These are phyloP conservation scores for Pichia terricola DNA, from an alignment of 1,139 yeast genomes.

Conservation along the genomic window DNA sequence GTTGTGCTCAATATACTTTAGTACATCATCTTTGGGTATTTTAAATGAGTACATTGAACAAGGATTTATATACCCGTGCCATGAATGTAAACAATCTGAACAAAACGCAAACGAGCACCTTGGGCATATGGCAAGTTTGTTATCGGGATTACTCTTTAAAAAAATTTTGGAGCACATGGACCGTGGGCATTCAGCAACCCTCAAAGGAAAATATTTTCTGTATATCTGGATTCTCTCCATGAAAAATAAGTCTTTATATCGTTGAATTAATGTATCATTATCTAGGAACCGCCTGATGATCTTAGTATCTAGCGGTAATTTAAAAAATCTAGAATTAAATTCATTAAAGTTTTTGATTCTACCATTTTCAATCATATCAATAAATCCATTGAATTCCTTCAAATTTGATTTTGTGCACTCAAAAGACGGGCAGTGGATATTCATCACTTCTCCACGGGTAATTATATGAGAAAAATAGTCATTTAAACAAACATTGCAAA, in stretches of 20 bases:
- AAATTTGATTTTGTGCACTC: conserved; percentile 30
- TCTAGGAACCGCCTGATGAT: conserved; percentile 22
- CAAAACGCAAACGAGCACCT: no score
- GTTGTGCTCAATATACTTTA: no score
- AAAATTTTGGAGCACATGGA: no score
- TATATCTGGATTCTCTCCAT: no score
- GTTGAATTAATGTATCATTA: conserved; percentile 21
- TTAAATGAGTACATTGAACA: no score
- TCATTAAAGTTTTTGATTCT: conserved; percentile 22
- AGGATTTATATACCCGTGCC: no score
- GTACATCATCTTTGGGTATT: no score
- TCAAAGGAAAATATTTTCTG: no score
- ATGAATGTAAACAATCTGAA: no score
- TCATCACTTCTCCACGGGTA: conserved; percentile 41
- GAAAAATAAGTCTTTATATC: conserved; percentile 24
- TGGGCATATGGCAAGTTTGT: no score
- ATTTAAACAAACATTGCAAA: conserved; percentile 42
- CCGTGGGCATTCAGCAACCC: no score
- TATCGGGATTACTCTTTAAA: no score
- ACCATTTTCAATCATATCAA: conserved; percentile 3
- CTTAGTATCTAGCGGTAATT: conserved; percentile 29
- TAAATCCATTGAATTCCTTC: conserved; percentile 4
- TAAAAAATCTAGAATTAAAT: conserved; percentile 27
- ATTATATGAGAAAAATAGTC: conserved; percentile 40
- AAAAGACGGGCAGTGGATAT: conserved; percentile 53